A percentile compares a stretch with the other conserved stretches of the same genome.
Evolutionary conservation across 768 basidiomycete species (phyloP).

Genomic region (Russula olivacea): DNA sequence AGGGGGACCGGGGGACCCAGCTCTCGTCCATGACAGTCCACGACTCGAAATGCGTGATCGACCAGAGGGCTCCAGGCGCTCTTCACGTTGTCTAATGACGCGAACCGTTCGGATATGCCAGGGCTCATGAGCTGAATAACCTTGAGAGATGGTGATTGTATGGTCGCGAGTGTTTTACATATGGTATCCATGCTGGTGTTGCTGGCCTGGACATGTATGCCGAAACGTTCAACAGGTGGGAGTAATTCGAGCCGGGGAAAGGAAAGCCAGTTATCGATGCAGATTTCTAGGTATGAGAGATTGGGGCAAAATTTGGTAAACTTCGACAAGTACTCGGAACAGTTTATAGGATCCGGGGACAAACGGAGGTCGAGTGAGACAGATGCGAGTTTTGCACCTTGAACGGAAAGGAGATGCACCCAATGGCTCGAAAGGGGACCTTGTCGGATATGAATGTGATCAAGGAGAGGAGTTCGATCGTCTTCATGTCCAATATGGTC

Average conservation of each 20-base stretch:
- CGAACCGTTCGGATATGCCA: constrained; percentile 4
- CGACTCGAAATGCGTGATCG: constrained; percentile 4
- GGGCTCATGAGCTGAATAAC: constrained; percentile 6
- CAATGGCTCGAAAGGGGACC: constrained; percentile 3
- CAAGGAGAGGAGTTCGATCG: constrained; percentile 6
- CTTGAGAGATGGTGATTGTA: constrained; percentile 7
- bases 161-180: constrained; percentile 7
- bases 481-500: background rate
- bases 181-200: background rate
- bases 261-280: constrained; percentile 1
- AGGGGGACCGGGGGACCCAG: constrained; percentile 10
- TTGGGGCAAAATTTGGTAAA: constrained; percentile 5
- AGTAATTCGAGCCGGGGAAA: background rate
- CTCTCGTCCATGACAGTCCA: constrained; percentile 7
- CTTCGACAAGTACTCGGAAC: background rate
- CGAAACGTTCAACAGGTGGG: constrained; percentile 6
- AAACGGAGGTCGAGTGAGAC: constrained; percentile 16
- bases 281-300: constrained; percentile 13
- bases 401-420: constrained; percentile 7
- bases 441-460: constrained; percentile 12
- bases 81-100: constrained; percentile 7
- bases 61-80: constrained; percentile 12
- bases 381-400: constrained; percentile 7
- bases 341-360: background rate
- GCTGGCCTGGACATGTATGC: background rate